Percentiles rank a stretch among this genome's conserved stretches.
Evolutionary conservation across 768 basidiomycete genomes (phyloP).

Genomic region (Russula lepida): DNA sequence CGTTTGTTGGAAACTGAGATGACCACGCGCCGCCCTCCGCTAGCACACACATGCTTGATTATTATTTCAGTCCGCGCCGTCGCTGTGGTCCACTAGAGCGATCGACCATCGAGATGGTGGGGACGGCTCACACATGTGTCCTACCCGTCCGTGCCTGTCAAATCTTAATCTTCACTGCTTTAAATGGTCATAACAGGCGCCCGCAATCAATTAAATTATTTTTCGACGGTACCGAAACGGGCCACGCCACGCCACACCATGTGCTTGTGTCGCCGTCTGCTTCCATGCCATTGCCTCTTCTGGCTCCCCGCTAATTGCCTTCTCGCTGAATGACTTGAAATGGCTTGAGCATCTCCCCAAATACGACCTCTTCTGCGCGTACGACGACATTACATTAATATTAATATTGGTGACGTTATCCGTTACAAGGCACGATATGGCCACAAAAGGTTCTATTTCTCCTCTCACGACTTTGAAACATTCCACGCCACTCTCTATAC

Average conservation of each 20-base stretch:
- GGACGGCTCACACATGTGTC: neutral
- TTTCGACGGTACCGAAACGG: neutral
- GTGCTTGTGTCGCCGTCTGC: neutral
- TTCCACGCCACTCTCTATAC: too few species aligned
- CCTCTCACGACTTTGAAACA: neutral
- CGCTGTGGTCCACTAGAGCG: neutral
- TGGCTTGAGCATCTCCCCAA: neutral
- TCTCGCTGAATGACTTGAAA: neutral
- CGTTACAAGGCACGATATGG: neutral
- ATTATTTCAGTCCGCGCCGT: neutral
- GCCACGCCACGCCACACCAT: neutral
- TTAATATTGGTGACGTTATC: neutral
- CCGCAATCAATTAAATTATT: neutral
- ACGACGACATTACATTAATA: too few species aligned
- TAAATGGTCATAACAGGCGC: neutral
- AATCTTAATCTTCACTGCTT: neutral
- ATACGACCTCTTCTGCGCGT: neutral
- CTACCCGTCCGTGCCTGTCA: neutral
- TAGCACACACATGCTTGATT: neutral
- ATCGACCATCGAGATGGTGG: constrained; percentile 1
- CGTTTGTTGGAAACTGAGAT: constrained; percentile 1
- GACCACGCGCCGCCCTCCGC: neutral
- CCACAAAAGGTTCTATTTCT: neutral
- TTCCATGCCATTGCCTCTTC: neutral
- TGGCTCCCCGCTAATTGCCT: neutral